Evolutionary conservation across 768 basidiomycete genomes (phyloP), one percentile per base, ranked within the genome.

Genomic region (Serendipita sp.): DNA sequence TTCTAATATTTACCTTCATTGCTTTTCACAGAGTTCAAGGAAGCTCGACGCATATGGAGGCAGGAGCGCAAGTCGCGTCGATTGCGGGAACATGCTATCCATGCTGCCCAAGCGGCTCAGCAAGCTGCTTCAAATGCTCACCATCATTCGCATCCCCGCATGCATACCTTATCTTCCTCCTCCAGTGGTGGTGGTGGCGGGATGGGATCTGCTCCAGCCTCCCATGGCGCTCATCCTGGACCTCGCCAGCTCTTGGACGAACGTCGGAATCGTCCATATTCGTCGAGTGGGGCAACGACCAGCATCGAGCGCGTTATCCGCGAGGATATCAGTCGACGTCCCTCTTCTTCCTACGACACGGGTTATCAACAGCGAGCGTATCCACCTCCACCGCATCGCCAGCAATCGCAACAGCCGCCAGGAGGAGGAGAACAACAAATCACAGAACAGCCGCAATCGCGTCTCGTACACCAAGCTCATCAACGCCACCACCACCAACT

Each of bases 31-130:
- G 95, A 98, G 78, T 99, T 98, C 80, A 97, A 95, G 72, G 95
- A 98, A 72, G 83, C 97, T 70, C 85, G 95, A 65, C 96, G 94
- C 74, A 88, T 88, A 70, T 96, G 95, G 93, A 85, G 93, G 46
- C 90, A 91, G 77, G 82, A 85, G 69, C 56, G 56, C 28, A 60
- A 51, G 30, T 64, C 30, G 65, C 28, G 51, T 47, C 58, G 65
- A 23, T 45, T 60, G 35, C 28, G 56, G 56, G 56, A 60, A 38
- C 56, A 60, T 36, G 56, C 56, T 10, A 60, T 60, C 16, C 56
- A 60, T 10, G 48, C 48, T 1, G 48, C 48, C 3, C 48, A 51
- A 32, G 18, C n/a, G 30, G 48, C 48, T 41, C 41, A 41, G n/a
- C 48, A 51, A 8, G 48, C 48, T n/a, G 18, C n/a, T 5, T 5